Conservation (phyloP, 2,329 filamentous ascomycete species). For the Aspergillus proliferans region DNA sequence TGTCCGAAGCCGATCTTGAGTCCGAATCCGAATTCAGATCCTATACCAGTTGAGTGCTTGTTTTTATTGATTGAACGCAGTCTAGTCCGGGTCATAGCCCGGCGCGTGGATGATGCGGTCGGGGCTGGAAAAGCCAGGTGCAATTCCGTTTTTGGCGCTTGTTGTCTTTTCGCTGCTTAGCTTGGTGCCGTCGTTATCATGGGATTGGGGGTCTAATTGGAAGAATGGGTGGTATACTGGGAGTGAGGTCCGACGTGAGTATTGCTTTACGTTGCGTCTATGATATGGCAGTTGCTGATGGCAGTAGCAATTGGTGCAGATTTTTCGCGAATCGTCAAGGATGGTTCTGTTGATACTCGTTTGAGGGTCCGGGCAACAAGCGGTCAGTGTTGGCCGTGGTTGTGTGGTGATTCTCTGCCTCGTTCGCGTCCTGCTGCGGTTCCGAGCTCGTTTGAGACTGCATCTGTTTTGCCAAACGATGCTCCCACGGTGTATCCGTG, state of each 20-base stretch:
- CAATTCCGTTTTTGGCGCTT: constrained; percentile 28
- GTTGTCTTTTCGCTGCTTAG: constrained; percentile 29
- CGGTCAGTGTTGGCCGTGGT: constrained; percentile 14
- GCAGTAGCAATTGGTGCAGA: constrained; percentile 8
- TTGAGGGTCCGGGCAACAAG: constrained; percentile 11
- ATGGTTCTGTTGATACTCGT: constrained; percentile 12
- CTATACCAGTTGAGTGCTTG: neutral
- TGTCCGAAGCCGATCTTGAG: neutral
- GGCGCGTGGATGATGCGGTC: constrained; percentile 27
- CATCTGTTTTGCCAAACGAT: constrained; percentile 10
- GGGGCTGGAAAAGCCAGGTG: constrained; percentile 28
- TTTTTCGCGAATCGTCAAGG: constrained; percentile 13
- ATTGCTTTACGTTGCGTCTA: neutral
- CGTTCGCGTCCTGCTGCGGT: constrained; percentile 8
- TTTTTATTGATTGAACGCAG: neutral
- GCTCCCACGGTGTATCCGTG: constrained; percentile 11
- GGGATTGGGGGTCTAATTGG: constrained; percentile 21
- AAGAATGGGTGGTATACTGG: constrained; percentile 21
- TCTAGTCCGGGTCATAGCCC: neutral
- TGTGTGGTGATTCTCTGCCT: constrained; percentile 6
- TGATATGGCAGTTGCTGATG: neutral
- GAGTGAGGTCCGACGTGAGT: constrained; percentile 22
- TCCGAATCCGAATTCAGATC: neutral
- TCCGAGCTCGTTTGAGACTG: constrained; percentile 15
- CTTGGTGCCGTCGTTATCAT: constrained; percentile 27